Base-by-base conservation (phyloP, 169 alveolate genomes). In the Prorocentrum cordatum region DNA sequence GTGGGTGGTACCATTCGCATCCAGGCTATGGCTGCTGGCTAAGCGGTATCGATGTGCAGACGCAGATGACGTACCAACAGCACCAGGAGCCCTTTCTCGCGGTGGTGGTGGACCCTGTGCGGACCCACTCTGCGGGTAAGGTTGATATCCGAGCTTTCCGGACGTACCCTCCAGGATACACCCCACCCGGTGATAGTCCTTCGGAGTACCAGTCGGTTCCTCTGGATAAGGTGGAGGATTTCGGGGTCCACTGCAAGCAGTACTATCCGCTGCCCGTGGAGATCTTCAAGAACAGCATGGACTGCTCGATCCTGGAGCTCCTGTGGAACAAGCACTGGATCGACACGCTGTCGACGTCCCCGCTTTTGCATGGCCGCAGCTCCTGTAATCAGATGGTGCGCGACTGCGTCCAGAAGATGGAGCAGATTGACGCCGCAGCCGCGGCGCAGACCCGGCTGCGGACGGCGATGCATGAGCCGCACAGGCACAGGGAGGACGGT, bases 1-100 rank as follows among this genome's bases (percentile, higher is more conserved):
- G 95, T 31, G 98, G 98, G 18, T 96, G 98, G 98, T 96, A 96
- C 79, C 98, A 96, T 79, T 92, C 95, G 66, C 98, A 96, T 68
- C 98, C 98, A 9, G 96, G 96, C 68, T 96, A 96, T 77, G 96
- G 97, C 24, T 94, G 96, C 90, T 96, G 97, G 97, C 94, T 96
- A 31, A 93, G 96, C 47, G 97, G 97, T 59, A 95, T 95, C 59
- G 97, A 96, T 71, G 96, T 94, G 20, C 72, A 16, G n/a, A 93
- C 96, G 54, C 93, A 95, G 83, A 88, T 62, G 85, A 92, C 95
- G 64, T 94, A 95, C 70, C 94, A 96, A 91, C 92, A 85, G 77
- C 95, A 92, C 75, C 95, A 95, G 66, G 96, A 94, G 36, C 96
- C 97, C 29, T 95, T 93, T 84, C 91, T 94, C n/a, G 98, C 97